These are phyloP conservation scores for Haplographium delicatum DNA, from an alignment of 495 filamentous ascomycete species.

Conservation along the genomic window DNA sequence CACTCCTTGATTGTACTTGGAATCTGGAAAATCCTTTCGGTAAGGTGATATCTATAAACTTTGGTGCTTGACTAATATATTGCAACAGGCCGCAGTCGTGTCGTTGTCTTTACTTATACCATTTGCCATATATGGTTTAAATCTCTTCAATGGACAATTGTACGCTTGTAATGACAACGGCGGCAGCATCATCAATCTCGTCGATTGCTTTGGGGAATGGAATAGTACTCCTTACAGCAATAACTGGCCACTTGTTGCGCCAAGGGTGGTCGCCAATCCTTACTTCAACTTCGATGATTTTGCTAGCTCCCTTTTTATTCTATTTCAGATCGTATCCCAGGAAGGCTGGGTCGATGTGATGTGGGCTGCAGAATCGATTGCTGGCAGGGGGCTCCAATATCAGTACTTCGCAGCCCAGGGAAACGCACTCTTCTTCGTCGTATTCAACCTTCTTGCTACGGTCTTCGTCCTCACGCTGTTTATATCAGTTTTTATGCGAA, in stretches of 20 bases:
- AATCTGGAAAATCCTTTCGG: constrained; percentile 74
- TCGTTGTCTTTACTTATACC: constrained; percentile 92
- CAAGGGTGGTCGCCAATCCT: constrained; percentile 70
- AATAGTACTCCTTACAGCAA: constrained; percentile 61
- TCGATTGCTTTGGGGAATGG: constrained; percentile 80
- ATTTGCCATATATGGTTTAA: constrained; percentile 92
- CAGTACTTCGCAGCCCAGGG: constrained; percentile 61
- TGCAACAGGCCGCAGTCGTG: constrained; percentile 70
- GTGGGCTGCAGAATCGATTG: constrained; percentile 74
- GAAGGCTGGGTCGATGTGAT: constrained; percentile 97
- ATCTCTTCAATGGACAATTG: constrained; percentile 84
- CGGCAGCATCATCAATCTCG: constrained; percentile 48
- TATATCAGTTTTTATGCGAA: constrained; percentile 99
- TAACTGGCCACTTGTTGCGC: constrained; percentile 77
- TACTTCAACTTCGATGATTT: constrained; percentile 96
- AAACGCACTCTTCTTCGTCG: constrained; percentile 89
- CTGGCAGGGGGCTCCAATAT: constrained; percentile 68
- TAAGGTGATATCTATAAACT: constrained; percentile 6
- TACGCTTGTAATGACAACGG: constrained; percentile 70
- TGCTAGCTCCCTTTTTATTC: constrained; percentile 82
- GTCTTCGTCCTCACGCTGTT: constrained; percentile 98
- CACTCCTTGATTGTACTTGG: constrained; percentile 93
- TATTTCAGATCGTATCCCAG: constrained; percentile 98
- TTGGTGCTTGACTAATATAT: constrained; percentile 13
- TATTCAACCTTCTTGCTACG: constrained; percentile 93